phyloP scores from a whole-genome alignment of 805 yeast genomes.

The Candida pseudoglaebosa region DNA sequence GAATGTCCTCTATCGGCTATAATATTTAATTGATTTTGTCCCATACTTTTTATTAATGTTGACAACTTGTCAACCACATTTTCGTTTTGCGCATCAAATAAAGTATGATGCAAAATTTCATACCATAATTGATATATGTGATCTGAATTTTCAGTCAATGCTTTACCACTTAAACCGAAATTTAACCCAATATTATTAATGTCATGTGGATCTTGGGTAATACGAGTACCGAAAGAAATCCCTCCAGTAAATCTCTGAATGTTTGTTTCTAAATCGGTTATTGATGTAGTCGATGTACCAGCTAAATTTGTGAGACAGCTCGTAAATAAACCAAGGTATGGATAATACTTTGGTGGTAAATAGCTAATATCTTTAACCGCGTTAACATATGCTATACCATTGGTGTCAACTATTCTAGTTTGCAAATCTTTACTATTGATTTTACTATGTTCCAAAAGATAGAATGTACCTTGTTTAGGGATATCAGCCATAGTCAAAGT shows the following conservation, averaged over 20 bases:
- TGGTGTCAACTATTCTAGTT: slow-evolving; percentile 62
- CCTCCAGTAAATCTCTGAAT: slow-evolving; percentile 87
- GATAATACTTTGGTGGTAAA: slow-evolving; percentile 59
- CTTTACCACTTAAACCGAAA: slow-evolving; percentile 62
- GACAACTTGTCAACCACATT: slow-evolving; percentile 58
- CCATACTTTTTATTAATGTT: slow-evolving; percentile 66
- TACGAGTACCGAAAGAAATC: slow-evolving; percentile 55
- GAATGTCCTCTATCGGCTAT: slow-evolving; percentile 88
- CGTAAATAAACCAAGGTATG: slow-evolving; percentile 71
- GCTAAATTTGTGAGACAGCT: slow-evolving; percentile 74
- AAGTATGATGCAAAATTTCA: slow-evolving; percentile 66
- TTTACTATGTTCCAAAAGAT: slow-evolving; percentile 23
- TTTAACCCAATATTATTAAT: slow-evolving; percentile 47
- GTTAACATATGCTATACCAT: slow-evolving; percentile 75
- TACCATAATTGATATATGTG: slow-evolving; percentile 63
- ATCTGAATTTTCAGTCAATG: slow-evolving; percentile 60
- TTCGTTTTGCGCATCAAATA: slow-evolving; percentile 47
- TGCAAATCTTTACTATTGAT: slow-evolving; percentile 28
- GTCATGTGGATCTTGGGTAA: slow-evolving; percentile 51
- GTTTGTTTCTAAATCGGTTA: slow-evolving; percentile 80
- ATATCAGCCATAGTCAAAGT: slow-evolving; percentile 74
- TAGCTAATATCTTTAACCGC: slow-evolving; percentile 58
- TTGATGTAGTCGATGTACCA: slow-evolving; percentile 70
- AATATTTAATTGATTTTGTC: slow-evolving; percentile 71
- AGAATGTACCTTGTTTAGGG: slow-evolving; percentile 46